Evolutionary conservation across 768 basidiomycete genomes (phyloP).

Genomic region (Russula abietina): DNA sequence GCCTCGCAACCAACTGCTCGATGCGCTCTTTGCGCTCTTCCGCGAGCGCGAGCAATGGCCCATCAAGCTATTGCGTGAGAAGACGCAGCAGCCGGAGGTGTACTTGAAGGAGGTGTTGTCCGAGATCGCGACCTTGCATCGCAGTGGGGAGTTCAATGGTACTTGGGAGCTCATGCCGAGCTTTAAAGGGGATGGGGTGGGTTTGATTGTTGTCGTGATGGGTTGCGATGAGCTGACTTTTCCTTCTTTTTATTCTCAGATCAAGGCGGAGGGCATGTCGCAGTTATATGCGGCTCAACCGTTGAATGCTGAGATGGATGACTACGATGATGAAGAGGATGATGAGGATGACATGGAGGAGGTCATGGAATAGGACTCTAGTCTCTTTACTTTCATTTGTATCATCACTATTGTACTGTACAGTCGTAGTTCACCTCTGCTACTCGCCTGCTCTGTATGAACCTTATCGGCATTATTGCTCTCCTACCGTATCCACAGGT

Average conservation of each 20-base stretch:
- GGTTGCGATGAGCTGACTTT: slow-evolving; percentile 9
- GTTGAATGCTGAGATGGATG: slow-evolving; percentile 41
- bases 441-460: too few species aligned
- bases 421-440: background rate
- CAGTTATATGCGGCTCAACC: slow-evolving; percentile 26
- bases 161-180: slow-evolving; percentile 74
- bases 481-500: too few species aligned
- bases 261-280: slow-evolving; percentile 34
- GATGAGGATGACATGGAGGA: slow-evolving; percentile 69
- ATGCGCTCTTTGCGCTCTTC: slow-evolving; percentile 75
- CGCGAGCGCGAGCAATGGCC: slow-evolving; percentile 76
- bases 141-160: slow-evolving; percentile 75
- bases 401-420: slow-evolving; percentile 4
- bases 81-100: slow-evolving; percentile 78
- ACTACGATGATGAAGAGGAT: slow-evolving; percentile 49
- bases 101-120: slow-evolving; percentile 80
- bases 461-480: too few species aligned
- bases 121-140: slow-evolving; percentile 71
- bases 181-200: slow-evolving; percentile 58
- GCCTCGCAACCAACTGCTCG: slow-evolving; percentile 81
- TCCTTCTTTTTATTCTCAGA: slow-evolving; percentile 24
- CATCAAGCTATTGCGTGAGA: slow-evolving; percentile 68
- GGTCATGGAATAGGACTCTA: slow-evolving; percentile 41
- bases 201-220: slow-evolving; percentile 22
- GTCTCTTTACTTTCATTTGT: background rate